Conservation (phyloP, 768 basidiomycete genomes). For the Rubroboletus pulcherrimus region DNA sequence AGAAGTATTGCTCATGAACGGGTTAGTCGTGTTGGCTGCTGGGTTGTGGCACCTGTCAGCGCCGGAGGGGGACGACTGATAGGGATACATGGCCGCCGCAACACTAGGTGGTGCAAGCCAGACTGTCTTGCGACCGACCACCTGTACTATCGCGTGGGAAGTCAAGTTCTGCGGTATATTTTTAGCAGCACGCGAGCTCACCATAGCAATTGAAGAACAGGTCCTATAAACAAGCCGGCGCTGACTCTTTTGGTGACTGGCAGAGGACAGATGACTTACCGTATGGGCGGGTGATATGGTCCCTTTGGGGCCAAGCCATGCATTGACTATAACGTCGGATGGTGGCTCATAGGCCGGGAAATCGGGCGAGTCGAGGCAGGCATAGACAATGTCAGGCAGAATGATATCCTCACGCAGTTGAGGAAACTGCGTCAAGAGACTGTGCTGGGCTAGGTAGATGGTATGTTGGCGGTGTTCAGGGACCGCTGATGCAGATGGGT, state of each 20-base stretch:
- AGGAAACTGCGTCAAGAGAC: constrained; percentile 83
- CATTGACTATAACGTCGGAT: constrained; percentile 62
- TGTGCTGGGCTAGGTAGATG: constrained; percentile 90
- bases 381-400: constrained; percentile 88
- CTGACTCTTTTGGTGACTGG: not conserved
- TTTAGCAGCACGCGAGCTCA: constrained; percentile 31
- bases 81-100: constrained; percentile 59
- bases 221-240: constrained; percentile 51
- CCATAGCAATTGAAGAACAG: constrained; percentile 92
- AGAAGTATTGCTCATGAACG: constrained; percentile 78
- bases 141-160: constrained; percentile 57
- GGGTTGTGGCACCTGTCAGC: constrained; percentile 32
- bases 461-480: constrained; percentile 23
- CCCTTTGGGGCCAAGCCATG: constrained; percentile 78
- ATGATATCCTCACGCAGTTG: constrained; percentile 66
- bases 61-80: constrained; percentile 22
- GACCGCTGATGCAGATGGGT: constrained; percentile 16
- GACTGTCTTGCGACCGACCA: constrained; percentile 84
- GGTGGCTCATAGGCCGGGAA: constrained; percentile 61
- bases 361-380: constrained; percentile 44
- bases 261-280: constrained; percentile 37
- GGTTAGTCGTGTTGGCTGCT: constrained; percentile 37
- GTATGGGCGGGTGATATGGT: constrained; percentile 90
- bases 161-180: constrained; percentile 1
- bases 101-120: constrained; percentile 81